phyloP scores from a whole-genome alignment of 768 basidiomycete genomes.

The Myochromella boudieri region DNA sequence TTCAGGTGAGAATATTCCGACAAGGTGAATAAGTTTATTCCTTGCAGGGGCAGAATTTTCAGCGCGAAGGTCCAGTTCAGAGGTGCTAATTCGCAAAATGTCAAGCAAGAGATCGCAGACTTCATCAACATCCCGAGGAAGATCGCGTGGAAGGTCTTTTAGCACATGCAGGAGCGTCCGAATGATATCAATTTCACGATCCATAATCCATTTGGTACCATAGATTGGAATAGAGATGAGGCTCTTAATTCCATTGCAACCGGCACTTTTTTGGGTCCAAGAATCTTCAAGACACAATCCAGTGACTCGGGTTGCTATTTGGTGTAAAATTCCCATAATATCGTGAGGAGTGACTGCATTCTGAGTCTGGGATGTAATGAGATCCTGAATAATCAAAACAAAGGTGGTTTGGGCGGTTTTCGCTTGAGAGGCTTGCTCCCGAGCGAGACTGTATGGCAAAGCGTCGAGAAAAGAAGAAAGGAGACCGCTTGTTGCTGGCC shows the following conservation, averaged over 20 bases:
- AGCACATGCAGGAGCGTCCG: slow-evolving; percentile 88
- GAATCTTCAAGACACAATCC: slow-evolving; percentile 89
- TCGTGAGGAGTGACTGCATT: slow-evolving; percentile 50
- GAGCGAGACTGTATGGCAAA: slow-evolving; percentile 72
- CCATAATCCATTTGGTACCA: slow-evolving; percentile 76
- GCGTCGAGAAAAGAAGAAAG: slow-evolving; percentile 79
- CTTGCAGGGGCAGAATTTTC: slow-evolving; percentile 45
- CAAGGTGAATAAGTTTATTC: slow-evolving; percentile 64
- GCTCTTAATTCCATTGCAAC: slow-evolving; percentile 81
- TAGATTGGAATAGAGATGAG: slow-evolving; percentile 72
- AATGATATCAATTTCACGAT: slow-evolving; percentile 87
- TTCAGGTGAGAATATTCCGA: slow-evolving; percentile 86
- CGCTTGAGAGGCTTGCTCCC: slow-evolving; percentile 60
- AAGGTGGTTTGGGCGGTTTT: slow-evolving; percentile 61
- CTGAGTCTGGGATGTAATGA: slow-evolving; percentile 55
- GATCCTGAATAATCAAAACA: slow-evolving; percentile 60
- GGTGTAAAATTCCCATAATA: slow-evolving; percentile 69
- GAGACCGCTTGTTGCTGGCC: slow-evolving; percentile 56
- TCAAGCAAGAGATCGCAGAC: slow-evolving; percentile 74
- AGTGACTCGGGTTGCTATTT: slow-evolving; percentile 80
- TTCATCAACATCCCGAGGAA: slow-evolving; percentile 78
- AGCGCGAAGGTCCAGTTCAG: slow-evolving; percentile 42
- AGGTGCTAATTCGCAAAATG: slow-evolving; percentile 62
- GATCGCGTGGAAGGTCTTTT: slow-evolving; percentile 91
- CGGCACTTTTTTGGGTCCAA: slow-evolving; percentile 89